Evolutionary conservation across 805 yeast genomes (phyloP).

Genomic region (Trichomonascus vanleenenianus): DNA sequence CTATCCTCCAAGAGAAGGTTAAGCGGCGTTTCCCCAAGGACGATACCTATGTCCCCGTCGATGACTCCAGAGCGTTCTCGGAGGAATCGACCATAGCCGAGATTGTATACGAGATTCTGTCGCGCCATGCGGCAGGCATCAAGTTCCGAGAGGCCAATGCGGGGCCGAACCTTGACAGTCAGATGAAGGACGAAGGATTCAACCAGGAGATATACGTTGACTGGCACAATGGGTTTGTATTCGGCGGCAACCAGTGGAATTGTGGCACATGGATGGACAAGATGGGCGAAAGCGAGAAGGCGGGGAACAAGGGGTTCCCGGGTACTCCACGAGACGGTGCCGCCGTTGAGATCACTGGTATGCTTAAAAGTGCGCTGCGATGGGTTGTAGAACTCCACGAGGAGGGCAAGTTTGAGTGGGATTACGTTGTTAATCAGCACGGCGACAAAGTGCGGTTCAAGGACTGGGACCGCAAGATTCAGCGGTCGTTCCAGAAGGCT

Average conservation of each 20-base stretch:
- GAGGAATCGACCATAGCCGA: constrained; percentile 66
- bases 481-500: constrained; percentile 67
- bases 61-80: constrained; percentile 69
- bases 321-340: constrained; percentile 99
- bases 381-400: constrained; percentile 59
- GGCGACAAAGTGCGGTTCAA: constrained; percentile 49
- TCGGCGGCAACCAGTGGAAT: constrained; percentile 86
- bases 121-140: constrained; percentile 86
- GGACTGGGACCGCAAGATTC: constrained; percentile 68
- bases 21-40: constrained; percentile 83
- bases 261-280: constrained; percentile 99
- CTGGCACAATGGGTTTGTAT: constrained; percentile 81
- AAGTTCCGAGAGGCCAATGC: constrained; percentile 92
- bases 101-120: constrained; percentile 68
- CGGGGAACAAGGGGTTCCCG: constrained; percentile 84
- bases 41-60: constrained; percentile 63
- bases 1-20: constrained; percentile 62
- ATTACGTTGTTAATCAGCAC: constrained; percentile 48
- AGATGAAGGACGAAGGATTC: constrained; percentile 90
- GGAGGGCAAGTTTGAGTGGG: constrained; percentile 49
- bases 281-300: constrained; percentile 89
- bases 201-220: constrained; percentile 74
- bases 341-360: constrained; percentile 84
- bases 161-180: constrained; percentile 78
- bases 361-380: constrained; percentile 74